Conservation (phyloP, 78 protist genomes). For the Dictyostelium intermedium region DNA sequence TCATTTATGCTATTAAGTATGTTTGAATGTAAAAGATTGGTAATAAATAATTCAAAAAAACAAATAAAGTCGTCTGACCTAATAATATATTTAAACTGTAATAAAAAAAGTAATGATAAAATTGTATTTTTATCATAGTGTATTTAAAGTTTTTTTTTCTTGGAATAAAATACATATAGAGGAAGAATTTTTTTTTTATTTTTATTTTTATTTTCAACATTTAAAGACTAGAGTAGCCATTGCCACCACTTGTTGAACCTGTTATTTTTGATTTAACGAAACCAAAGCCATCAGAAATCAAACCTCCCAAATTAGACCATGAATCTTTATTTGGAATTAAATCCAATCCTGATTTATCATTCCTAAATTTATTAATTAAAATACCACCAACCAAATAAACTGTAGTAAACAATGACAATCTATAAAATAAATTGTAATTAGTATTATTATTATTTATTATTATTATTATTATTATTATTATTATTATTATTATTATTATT, state of each 20-base stretch:
- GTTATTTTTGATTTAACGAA: constrained; percentile 27
- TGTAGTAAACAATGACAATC: not conserved
- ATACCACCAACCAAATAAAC: constrained; percentile 29
- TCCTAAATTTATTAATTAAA: constrained; percentile 24
- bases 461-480: not conserved
- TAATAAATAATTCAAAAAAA: no score
- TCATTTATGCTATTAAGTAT: no score
- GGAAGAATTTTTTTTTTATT: not conserved
- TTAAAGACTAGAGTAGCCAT: not conserved
- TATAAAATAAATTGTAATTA: not conserved
- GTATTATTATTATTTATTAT: not conserved
- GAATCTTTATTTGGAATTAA: constrained; percentile 41
- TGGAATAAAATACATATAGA: no score
- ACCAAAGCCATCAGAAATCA: constrained; percentile 26
- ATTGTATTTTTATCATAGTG: no score
- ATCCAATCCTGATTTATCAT: constrained; percentile 1
- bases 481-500: no score
- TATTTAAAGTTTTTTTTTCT: no score
- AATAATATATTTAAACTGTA: no score
- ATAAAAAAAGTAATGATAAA: no score
- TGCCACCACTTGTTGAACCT: not conserved
- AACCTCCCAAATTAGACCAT: constrained; percentile 36
- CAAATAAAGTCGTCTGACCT: no score
- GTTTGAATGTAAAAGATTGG: no score
- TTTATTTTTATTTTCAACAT: not conserved